Evolutionary conservation across 768 basidiomycete genomes (phyloP), one percentile per base, ranked within the genome.

Genomic region (Lactifluus pinguis): DNA sequence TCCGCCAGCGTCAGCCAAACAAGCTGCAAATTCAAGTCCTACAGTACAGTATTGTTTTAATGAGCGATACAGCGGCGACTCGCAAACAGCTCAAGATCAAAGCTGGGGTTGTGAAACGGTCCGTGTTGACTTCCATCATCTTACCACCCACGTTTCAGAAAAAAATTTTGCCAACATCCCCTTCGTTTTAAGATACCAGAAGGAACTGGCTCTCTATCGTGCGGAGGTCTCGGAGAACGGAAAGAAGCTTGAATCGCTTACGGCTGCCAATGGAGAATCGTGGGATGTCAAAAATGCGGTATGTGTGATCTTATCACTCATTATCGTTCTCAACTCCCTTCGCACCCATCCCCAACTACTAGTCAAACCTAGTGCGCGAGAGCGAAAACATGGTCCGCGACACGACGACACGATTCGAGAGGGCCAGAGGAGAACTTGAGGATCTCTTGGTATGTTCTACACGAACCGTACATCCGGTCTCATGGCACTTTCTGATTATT

Each of bases 211-310:
- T 29, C 65, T 84, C n/a, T 94, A 94, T 71, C 75, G 73, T 65
- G 78, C 82, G 53, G 92, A 95, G 75, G 79, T 79, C 7, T 79
- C 76, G 62, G 76, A 83, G 38, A 79, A 82, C 65, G 74, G 82
- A 66, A 71, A 71, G 56, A 86, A 80, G 68, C 74, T 84, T 17
- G 83, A 85, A 65, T 82, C 82, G 70, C 73, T 87, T 67, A 71
- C 81, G 59, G 80, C 78, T 11, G 80, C 83, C 53, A 80, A 73
- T 50, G 71, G 75, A 11, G 81, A 90, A 65, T 83, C 83, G 47
- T 91, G 87, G 88, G 84, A 89, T 57, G 74, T 87, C 69, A 88
- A 82, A 71, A 90, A 85, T 72, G 81, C 79, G 68, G 90, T 89
- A 70, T 65, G 86, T 10, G 9, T 11, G 38, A 10, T 11, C 13